These are phyloP conservation scores for Bertia moriformis DNA, from an alignment of 2,329 filamentous ascomycete species.

Conservation along the genomic window DNA sequence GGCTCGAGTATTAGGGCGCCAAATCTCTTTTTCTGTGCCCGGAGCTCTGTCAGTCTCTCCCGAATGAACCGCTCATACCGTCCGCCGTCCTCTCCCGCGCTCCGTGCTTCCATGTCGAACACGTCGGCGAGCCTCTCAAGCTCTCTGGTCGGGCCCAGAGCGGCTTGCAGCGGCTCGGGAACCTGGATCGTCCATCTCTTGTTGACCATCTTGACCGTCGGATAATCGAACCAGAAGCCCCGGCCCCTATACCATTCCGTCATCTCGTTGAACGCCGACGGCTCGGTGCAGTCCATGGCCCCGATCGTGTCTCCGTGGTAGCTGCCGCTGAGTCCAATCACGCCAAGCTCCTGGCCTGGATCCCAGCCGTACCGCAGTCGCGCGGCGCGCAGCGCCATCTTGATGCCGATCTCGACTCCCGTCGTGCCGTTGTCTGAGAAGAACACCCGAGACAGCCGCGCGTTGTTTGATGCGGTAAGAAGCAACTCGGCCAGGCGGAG, in stretches of 20 bases:
- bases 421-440: no score
- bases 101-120: conserved; percentile 40
- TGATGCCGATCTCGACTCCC: conserved; percentile 69
- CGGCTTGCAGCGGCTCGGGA: conserved; percentile 28
- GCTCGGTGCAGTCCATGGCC: conserved; percentile 74
- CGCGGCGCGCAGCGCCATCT: conserved; percentile 66
- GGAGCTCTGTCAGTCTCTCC: conserved; percentile 33
- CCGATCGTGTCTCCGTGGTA: conserved; percentile 84
- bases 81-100: conserved; percentile 25
- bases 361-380: conserved; percentile 53
- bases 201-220: conserved; percentile 49
- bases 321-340: conserved; percentile 64
- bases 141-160: conserved; percentile 25
- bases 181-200: conserved; percentile 53
- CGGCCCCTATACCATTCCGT: conserved; percentile 74
- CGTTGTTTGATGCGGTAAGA: conserved; percentile 61
- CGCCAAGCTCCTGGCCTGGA: conserved; percentile 39
- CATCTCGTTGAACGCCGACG: conserved; percentile 64
- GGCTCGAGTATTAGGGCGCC: no score
- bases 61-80: conserved; percentile 47
- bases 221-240: conserved; percentile 72
- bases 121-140: conserved; percentile 36
- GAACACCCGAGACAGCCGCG: conserved; percentile 9
- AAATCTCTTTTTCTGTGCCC: no score
- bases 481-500: conserved; percentile 53